These are phyloP conservation scores for Aspergillus tubingensis DNA, from an alignment of 2,329 filamentous ascomycete species.

Conservation along the genomic window DNA sequence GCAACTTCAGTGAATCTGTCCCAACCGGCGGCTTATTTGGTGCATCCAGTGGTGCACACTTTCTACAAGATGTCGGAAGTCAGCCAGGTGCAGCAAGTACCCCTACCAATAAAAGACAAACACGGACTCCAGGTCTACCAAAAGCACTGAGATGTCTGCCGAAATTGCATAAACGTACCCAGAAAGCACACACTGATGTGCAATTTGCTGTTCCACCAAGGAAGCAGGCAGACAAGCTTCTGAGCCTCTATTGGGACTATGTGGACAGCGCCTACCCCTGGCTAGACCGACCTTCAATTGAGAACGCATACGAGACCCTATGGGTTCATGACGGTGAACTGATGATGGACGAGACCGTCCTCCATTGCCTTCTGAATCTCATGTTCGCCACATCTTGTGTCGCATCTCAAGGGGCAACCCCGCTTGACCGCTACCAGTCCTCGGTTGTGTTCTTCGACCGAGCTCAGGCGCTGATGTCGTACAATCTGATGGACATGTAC, in stretches of 20 bases:
- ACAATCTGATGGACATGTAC: neutral
- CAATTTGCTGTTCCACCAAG: neutral
- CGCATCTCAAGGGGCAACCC: constrained; percentile 10
- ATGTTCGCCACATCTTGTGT: constrained; percentile 18
- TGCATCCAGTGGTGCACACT: neutral
- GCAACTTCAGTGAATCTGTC: neutral
- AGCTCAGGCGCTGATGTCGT: neutral
- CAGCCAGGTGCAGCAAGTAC: neutral
- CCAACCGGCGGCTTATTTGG: neutral
- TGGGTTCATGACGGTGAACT: constrained; percentile 4
- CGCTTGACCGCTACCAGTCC: neutral
- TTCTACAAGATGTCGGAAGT: neutral
- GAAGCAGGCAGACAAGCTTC: neutral
- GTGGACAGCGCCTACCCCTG: constrained; percentile 1
- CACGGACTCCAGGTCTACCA: neutral
- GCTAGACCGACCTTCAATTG: neutral
- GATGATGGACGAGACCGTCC: constrained; percentile 13
- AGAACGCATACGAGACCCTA: neutral
- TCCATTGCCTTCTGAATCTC: constrained; percentile 18
- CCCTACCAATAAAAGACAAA: neutral
- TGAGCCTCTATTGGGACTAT: constrained; percentile 2
- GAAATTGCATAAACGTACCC: neutral
- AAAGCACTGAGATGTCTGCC: neutral
- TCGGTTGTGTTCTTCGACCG: neutral
- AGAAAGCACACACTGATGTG: neutral